A percentile compares a stretch with the other conserved stretches of the same genome.
Evolutionary conservation across 225 moss, liverwort and hornwort species (phyloP).

Genomic region (Lunularia cruciata): DNA sequence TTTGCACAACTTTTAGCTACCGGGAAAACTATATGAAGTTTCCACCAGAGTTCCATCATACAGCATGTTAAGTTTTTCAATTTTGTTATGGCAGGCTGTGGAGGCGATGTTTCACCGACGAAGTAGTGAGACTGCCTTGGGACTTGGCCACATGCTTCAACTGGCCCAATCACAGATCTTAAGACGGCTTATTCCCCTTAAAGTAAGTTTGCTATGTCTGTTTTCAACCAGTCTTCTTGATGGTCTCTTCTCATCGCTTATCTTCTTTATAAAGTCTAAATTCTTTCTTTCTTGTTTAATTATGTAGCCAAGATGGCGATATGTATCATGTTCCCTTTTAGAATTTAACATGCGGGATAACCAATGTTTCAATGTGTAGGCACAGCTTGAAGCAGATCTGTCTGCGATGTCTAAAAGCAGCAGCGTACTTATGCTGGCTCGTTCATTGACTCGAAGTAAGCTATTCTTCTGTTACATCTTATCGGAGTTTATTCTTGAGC

Average conservation of each 20-base stretch:
- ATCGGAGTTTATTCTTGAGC: too few species aligned
- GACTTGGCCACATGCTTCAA: constrained; percentile 85
- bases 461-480: background rate
- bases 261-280: too few species aligned
- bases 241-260: too few species aligned
- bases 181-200: constrained; percentile 65
- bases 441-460: constrained; percentile 73
- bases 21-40: background rate
- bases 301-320: too few species aligned
- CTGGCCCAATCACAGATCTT: constrained; percentile 69
- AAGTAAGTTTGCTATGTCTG: constrained; percentile 38
- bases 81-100: constrained; percentile 54
- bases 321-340: background rate
- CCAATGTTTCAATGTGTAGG: constrained; percentile 39
- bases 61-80: background rate
- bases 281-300: too few species aligned
- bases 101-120: constrained; percentile 81
- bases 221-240: background rate
- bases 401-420: constrained; percentile 60
- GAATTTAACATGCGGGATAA: background rate
- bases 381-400: constrained; percentile 81
- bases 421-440: constrained; percentile 76
- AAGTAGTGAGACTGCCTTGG: constrained; percentile 79
- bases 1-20: background rate
- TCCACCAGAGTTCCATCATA: background rate